Conservation (phyloP, 345 rosid species). For the Citrus unshiu region DNA sequence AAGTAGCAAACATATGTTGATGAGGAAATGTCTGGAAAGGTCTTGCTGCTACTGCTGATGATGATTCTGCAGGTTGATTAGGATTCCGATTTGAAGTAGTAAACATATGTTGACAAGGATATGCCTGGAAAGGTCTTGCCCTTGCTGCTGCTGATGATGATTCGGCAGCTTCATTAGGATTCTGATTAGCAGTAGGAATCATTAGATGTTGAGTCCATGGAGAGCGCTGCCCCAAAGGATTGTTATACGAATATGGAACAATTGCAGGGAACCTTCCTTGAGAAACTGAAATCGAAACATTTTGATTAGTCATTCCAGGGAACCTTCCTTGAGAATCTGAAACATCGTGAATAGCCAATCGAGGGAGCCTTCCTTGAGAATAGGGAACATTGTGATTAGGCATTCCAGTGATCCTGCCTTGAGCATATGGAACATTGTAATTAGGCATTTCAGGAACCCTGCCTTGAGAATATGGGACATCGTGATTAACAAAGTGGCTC, state of each 20-base stretch:
- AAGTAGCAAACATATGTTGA: neutral
- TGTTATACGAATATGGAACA: neutral
- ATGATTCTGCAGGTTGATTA: neutral
- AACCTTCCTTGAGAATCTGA: neutral
- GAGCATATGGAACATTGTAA: neutral
- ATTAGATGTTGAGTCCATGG: neutral
- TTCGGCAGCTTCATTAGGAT: neutral
- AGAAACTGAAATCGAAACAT: no score
- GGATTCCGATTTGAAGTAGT: neutral
- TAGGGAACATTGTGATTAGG: neutral
- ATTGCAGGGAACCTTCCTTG: neutral
- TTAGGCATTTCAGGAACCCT: neutral
- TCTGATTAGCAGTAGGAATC: neutral
- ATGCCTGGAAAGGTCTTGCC: neutral
- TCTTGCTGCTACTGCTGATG: neutral
- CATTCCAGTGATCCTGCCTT: neutral
- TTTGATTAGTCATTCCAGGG: no score
- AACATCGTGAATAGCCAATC: neutral
- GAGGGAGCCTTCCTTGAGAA: neutral
- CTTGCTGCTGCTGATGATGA: neutral
- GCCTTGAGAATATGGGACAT: neutral
- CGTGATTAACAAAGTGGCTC: neutral
- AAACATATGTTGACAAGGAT: neutral
- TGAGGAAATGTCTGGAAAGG: no score
- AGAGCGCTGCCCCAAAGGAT: neutral